Percentiles rank a stretch among this genome's conserved stretches.
Conservation (phyloP, 2,329 filamentous ascomycete genomes). For the Trichoderma citrinoviride region DNA sequence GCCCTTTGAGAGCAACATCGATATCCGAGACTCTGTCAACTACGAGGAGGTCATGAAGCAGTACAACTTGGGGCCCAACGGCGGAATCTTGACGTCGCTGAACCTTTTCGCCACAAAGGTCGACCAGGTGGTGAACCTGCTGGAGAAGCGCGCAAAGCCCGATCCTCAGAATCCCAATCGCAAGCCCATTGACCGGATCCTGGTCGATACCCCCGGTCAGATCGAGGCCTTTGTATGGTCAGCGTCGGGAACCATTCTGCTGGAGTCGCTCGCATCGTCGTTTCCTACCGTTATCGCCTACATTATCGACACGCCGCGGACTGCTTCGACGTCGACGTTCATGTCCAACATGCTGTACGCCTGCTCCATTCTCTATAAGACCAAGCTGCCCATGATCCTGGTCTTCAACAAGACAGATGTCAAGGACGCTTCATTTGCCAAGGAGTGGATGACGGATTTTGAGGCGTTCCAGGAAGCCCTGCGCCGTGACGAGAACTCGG, state of each 20-base stretch:
- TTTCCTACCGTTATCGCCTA: conserved; percentile 98
- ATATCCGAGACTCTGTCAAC: conserved; percentile 98
- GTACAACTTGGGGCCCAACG: conserved; percentile 96
- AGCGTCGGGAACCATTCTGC: conserved; percentile 87
- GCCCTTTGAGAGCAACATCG: conserved; percentile 95
- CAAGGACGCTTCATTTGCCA: conserved; percentile 84
- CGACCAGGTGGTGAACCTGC: conserved; percentile 83
- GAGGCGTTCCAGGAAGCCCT: conserved; percentile 91
- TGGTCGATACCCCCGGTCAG: conserved; percentile 94
- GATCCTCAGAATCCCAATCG: conserved; percentile 57
- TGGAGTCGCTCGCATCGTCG: conserved; percentile 86
- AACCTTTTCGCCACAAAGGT: conserved; percentile 98
- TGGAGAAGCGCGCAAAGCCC: conserved; percentile 81
- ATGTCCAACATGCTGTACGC: conserved; percentile 99
- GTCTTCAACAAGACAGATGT: conserved; percentile 99
- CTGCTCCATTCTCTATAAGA: conserved; percentile 98
- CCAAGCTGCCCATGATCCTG: conserved; percentile 95
- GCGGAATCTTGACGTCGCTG: conserved; percentile 89
- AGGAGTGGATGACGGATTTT: conserved; percentile 99
- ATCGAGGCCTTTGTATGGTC: conserved; percentile 99
- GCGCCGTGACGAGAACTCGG: conserved; percentile 72
- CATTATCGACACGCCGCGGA: conserved; percentile 93
- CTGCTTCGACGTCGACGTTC: conserved; percentile 90
- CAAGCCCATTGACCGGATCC: conserved; percentile 73
- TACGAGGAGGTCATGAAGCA: conserved; percentile 99